phyloP scores from a whole-genome alignment of 352 stramenopile genomes.

The Pythium rishiriense region DNA sequence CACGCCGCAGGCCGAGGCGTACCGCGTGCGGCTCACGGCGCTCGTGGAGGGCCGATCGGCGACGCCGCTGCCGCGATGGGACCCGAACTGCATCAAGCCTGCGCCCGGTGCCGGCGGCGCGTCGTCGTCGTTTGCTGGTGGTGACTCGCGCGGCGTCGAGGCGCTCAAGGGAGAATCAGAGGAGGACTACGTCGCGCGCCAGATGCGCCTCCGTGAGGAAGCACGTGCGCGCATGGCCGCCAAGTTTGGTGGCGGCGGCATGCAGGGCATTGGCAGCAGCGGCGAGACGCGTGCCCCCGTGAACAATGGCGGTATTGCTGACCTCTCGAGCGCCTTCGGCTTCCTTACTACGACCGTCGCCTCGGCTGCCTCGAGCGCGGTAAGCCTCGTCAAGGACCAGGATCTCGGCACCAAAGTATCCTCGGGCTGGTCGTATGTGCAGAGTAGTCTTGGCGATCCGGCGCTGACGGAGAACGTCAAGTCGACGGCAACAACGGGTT shows the following conservation, averaged over 20 bases:
- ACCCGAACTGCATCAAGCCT: conserved; percentile 45
- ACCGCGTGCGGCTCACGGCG: conserved; percentile 57
- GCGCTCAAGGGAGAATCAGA: conserved; percentile 82
- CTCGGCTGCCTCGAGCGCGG: conserved; percentile 61
- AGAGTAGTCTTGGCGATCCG: conserved; percentile 71
- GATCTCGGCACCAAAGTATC: conserved; percentile 78
- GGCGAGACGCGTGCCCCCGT: conserved; percentile 55
- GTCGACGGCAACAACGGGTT: conserved; percentile 73
- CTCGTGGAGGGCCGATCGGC: conserved; percentile 61
- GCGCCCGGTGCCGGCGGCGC: conserved; percentile 24
- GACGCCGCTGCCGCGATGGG: conserved; percentile 62
- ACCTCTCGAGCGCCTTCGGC: conserved; percentile 72
- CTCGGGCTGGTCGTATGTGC: conserved; percentile 74
- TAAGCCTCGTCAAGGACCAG: conserved; percentile 74
- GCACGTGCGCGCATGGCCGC: conserved; percentile 76
- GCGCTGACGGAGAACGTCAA: conserved; percentile 75
- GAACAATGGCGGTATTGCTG: conserved; percentile 39
- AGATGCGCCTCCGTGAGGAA: conserved; percentile 75
- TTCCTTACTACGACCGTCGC: conserved; percentile 73
- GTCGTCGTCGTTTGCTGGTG: conserved; percentile 36
- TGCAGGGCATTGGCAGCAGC: conserved; percentile 79
- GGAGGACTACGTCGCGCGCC: conserved; percentile 67
- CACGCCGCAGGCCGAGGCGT: conserved; percentile 76
- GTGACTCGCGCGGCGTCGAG: conserved; percentile 71
- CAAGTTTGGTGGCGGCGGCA: conserved; percentile 74